Evolutionary conservation across 2,329 filamentous ascomycete genomes (phyloP), one percentile per base, ranked within the genome.

Genomic region (Thermomyces lanuginosus): DNA sequence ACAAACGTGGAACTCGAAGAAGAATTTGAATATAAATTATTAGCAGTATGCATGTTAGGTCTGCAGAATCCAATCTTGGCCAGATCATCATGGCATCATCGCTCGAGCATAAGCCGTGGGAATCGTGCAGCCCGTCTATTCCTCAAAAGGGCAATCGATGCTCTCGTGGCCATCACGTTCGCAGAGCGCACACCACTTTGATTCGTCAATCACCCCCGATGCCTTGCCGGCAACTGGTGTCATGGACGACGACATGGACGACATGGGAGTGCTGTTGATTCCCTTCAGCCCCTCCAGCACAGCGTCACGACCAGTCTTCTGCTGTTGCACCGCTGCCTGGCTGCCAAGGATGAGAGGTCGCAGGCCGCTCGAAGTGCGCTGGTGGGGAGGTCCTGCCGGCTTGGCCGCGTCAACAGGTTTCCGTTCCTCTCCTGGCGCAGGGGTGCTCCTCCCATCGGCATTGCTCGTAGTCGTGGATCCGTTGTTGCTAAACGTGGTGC

Each of bases 141-240:
- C 82, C 56, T 92, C 84, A 53, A 92, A 78, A 8, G 84, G 83
- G 54, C 84, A 92, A 52, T 91, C 82, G 34, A 92, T 84, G 45
- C 86, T 93, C 53, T 93, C 80, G 49, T 98, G 89, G 8, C 89
- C 89, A 45, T 98, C 89, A 35, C 81, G 72, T 61, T 98, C 89
- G 49, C 89, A 98, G 22, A 95, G 63, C 9, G 89, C 89, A 54
- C 89, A 98, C 89, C 89, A 98, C 57, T 92, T 93, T 35, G 76
- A 69, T 29, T 75, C 70, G 43, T 95, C 82, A 37, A 86, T 64
- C 24, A 80, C 59, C 1, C 78, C 77, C 29, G 73, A 82, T 38
- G 76, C 71, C 57, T 82, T 86, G 27, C 80, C 80, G 4, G 79
- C 76, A 13, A 81, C 66, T 2, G 79, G 74, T 2, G 71, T 72